Conservation (phyloP, 2,329 filamentous ascomycete species). For the Verticillium nonalfalfae region DNA sequence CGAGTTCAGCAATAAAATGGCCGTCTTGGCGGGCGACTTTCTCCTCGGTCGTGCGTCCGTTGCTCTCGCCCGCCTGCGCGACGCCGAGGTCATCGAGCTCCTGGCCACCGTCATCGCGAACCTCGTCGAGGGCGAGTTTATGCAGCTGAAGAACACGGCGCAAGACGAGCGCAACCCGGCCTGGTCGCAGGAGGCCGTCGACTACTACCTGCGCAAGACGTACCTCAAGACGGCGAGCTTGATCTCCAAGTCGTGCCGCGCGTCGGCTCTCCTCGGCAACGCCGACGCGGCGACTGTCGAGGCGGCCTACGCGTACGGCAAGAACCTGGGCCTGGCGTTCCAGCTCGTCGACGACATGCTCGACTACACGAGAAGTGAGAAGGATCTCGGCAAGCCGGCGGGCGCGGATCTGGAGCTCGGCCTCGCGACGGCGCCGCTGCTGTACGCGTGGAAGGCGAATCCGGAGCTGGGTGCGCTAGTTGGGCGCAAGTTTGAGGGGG, state of each 20-base stretch:
- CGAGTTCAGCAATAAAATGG: constrained; percentile 99
- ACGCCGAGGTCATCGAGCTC: constrained; percentile 91
- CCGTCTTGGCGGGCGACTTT: constrained; percentile 95
- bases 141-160: constrained; percentile 97
- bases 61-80: constrained; percentile 79
- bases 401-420: constrained; percentile 92
- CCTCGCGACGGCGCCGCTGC: constrained; percentile 83
- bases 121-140: constrained; percentile 96
- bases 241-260: constrained; percentile 93
- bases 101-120: constrained; percentile 96
- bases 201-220: constrained; percentile 96
- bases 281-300: constrained; percentile 75
- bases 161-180: constrained; percentile 76
- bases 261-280: constrained; percentile 78
- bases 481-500: constrained; percentile 77
- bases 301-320: constrained; percentile 85
- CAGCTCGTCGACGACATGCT: constrained; percentile 97
- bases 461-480: constrained; percentile 81
- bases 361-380: constrained; percentile 83
- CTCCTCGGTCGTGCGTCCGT: constrained; percentile 89
- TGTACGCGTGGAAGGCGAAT: constrained; percentile 93
- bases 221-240: constrained; percentile 95
- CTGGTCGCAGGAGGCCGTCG: constrained; percentile 83
- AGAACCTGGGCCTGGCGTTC: constrained; percentile 90
- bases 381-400: constrained; percentile 87